A percentile compares a stretch with the other conserved stretches of the same genome.
These are phyloP conservation scores for Termitomyces sp. DNA, from an alignment of 768 basidiomycete species.

Conservation along the genomic window DNA sequence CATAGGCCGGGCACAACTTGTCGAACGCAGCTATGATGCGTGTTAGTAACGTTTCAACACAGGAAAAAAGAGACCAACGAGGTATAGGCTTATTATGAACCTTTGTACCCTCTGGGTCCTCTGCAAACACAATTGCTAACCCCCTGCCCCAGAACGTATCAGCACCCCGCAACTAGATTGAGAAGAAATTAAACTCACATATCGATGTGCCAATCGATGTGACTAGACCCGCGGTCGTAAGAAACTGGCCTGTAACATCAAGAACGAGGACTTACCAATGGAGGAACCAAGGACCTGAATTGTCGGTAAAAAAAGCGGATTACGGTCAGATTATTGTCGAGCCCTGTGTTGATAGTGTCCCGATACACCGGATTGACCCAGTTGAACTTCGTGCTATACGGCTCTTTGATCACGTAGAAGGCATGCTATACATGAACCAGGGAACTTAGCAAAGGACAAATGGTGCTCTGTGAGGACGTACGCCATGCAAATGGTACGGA, in stretches of 20 bases:
- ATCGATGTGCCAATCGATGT: slow-evolving; percentile 13
- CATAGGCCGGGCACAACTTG: not conserved
- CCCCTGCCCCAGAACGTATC: not conserved
- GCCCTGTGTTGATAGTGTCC: slow-evolving; percentile 33
- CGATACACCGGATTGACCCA: slow-evolving; percentile 19
- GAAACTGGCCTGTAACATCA: not conserved
- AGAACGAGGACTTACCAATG: not conserved
- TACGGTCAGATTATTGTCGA: slow-evolving; percentile 32
- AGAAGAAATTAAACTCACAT: not conserved
- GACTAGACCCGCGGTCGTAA: not conserved
- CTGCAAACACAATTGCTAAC: slow-evolving; percentile 7
- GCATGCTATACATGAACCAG: slow-evolving; percentile 23
- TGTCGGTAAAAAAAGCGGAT: slow-evolving; percentile 64
- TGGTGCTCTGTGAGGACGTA: slow-evolving; percentile 5
- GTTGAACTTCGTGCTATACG: slow-evolving; percentile 25
- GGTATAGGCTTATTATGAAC: not conserved
- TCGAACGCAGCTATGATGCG: not conserved
- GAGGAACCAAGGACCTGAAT: slow-evolving; percentile 51
- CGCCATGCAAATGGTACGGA: slow-evolving; percentile 30
- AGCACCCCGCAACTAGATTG: not conserved
- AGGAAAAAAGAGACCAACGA: not conserved
- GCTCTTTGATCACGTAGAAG: slow-evolving; percentile 34
- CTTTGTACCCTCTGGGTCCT: slow-evolving; percentile 3
- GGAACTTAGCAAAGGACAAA: not conserved
- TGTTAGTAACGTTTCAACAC: not conserved